Evolutionary conservation across 2,329 filamentous ascomycete genomes (phyloP).

Genomic region (Xylariaceae sp.): DNA sequence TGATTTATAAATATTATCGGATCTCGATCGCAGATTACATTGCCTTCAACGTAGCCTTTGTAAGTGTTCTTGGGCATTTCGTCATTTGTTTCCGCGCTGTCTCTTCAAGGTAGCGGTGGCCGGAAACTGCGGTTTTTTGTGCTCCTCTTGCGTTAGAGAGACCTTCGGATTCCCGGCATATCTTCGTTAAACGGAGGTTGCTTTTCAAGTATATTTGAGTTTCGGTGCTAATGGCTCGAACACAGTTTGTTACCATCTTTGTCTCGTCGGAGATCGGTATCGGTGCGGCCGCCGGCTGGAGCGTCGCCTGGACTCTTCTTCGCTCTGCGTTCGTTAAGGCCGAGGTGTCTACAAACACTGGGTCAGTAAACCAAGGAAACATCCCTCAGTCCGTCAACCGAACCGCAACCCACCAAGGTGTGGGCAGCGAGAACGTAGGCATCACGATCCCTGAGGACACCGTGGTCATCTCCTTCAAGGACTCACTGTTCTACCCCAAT

Average conservation of each 20-base stretch:
- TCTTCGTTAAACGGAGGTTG: not conserved
- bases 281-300: slow-evolving; percentile 65
- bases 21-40: slow-evolving; percentile 69
- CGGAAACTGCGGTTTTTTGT: no score
- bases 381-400: slow-evolving; percentile 37
- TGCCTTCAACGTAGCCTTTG: slow-evolving; percentile 65
- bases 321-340: slow-evolving; percentile 58
- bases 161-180: no score
- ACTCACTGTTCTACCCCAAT: slow-evolving; percentile 67
- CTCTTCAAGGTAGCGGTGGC: no score
- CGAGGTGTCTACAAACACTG: slow-evolving; percentile 10
- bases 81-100: no score
- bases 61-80: slow-evolving; percentile 14
- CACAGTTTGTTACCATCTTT: slow-evolving; percentile 64
- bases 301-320: slow-evolving; percentile 64
- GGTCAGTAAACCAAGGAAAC: slow-evolving; percentile 9
- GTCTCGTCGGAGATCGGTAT: slow-evolving; percentile 66
- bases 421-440: slow-evolving; percentile 34
- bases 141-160: no score
- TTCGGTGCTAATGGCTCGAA: not conserved
- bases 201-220: not conserved
- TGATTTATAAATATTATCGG: slow-evolving; percentile 69
- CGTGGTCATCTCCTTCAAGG: slow-evolving; percentile 61
- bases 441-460: slow-evolving; percentile 51
- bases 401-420: not conserved